Evolutionary conservation across 2,329 filamentous ascomycete genomes (phyloP).

Genomic region (Whalleya microplaca): DNA sequence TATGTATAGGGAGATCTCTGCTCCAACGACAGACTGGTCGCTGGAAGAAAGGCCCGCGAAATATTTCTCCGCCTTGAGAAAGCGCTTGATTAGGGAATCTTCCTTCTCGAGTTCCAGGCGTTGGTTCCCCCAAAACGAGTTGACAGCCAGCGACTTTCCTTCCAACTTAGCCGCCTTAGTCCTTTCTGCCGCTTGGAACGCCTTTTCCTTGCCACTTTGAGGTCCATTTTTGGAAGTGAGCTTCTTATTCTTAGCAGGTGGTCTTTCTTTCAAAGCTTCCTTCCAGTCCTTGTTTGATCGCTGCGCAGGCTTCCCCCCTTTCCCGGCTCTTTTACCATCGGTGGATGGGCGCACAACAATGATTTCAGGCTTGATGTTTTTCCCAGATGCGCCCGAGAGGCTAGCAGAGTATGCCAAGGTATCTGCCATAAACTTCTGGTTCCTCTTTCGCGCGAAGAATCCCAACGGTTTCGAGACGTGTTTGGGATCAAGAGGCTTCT

Average conservation of each 20-base stretch:
- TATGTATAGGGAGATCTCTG: conserved; percentile 42
- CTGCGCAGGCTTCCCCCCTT: conserved; percentile 12
- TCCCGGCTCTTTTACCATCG: conserved; percentile 11
- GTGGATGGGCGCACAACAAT: conserved; percentile 51
- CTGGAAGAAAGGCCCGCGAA: conserved; percentile 45
- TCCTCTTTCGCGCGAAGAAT: conserved; percentile 46
- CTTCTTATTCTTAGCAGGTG: conserved; percentile 12
- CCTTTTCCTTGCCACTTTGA: conserved; percentile 43
- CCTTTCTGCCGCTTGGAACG: conserved; percentile 38
- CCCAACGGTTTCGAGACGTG: conserved; percentile 28
- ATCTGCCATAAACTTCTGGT: conserved; percentile 69
- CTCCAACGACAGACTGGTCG: conserved; percentile 32
- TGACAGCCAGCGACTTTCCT: conserved; percentile 35
- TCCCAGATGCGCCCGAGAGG: conserved; percentile 67
- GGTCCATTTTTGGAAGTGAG: conserved; percentile 30
- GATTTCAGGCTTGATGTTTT: conserved; percentile 64
- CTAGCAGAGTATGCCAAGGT: conserved; percentile 72
- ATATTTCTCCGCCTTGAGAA: conserved; percentile 53
- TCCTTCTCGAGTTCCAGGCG: conserved; percentile 53
- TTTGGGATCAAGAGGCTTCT: conserved; percentile 51
- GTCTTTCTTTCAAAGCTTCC: conserved; percentile 28
- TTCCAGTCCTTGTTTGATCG: conserved; percentile 8
- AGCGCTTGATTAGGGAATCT: conserved; percentile 46
- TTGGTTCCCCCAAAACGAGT: conserved; percentile 49
- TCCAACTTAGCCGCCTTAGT: conserved; percentile 40